phyloP scores from a whole-genome alignment of 768 basidiomycete species.

The Mycena galopus region DNA sequence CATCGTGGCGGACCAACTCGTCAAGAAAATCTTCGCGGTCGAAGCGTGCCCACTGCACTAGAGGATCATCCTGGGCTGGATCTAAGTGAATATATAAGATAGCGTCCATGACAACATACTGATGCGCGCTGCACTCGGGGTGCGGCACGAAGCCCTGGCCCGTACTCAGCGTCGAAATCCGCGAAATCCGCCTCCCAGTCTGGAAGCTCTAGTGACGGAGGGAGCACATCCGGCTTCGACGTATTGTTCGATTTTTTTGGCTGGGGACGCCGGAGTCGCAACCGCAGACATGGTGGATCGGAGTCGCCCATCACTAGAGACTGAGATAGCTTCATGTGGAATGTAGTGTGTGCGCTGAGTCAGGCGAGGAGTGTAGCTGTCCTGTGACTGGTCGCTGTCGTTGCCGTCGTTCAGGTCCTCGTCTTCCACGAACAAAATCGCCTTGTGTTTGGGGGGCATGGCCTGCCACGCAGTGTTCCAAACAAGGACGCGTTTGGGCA shows the following conservation, averaged over 20 bases:
- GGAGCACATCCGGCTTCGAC: too few relatives aligned
- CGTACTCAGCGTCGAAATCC: constrained; percentile 6
- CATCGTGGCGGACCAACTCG: background rate
- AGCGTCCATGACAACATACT: background rate
- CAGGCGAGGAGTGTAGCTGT: background rate
- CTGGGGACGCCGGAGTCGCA: background rate
- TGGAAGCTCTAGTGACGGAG: too few relatives aligned
- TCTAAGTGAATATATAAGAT: background rate
- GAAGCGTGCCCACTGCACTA: background rate
- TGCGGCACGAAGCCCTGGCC: background rate
- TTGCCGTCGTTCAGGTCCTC: too few relatives aligned
- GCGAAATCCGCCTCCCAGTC: background rate
- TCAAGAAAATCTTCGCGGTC: background rate
- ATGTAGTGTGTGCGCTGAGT: background rate
- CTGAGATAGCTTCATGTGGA: background rate
- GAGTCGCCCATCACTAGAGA: background rate
- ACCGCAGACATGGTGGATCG: too few relatives aligned
- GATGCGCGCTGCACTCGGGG: background rate
- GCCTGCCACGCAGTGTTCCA: too few relatives aligned
- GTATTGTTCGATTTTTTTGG: background rate
- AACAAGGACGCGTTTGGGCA: too few relatives aligned
- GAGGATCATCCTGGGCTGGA: background rate
- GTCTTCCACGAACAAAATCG: too few relatives aligned
- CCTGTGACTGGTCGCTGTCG: background rate
- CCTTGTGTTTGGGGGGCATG: too few relatives aligned